These are phyloP conservation scores for Ustilago cynodontis DNA, from an alignment of 1,284 basidiomycete genomes.

Conservation along the genomic window DNA sequence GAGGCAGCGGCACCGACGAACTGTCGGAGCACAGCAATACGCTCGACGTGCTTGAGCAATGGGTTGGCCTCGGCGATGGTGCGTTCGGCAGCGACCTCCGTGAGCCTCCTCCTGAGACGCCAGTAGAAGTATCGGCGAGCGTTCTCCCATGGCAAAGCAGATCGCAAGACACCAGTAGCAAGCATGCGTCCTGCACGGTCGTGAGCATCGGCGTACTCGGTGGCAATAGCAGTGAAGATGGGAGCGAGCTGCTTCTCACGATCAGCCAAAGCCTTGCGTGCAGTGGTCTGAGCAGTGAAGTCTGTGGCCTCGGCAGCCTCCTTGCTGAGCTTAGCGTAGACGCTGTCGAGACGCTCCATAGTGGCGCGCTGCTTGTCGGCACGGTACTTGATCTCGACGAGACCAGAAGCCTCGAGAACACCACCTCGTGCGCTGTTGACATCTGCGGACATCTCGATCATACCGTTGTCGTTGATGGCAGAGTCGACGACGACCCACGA, in stretches of 20 bases:
- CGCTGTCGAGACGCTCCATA: constrained; percentile 92
- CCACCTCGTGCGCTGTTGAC: constrained; percentile 89
- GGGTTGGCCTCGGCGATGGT: constrained; percentile 66
- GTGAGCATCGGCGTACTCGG: constrained; percentile 96
- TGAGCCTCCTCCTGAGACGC: constrained; percentile 79
- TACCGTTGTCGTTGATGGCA: constrained; percentile 88
- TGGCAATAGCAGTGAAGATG: constrained; percentile 91
- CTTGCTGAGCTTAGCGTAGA: constrained; percentile 84
- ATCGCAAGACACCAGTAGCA: constrained; percentile 88
- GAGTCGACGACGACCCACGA: constrained; percentile 99
- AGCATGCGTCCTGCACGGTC: constrained; percentile 97
- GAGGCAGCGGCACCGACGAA: constrained; percentile 53
- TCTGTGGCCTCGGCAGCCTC: constrained; percentile 77
- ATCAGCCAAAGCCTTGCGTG: constrained; percentile 77
- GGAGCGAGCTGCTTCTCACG: constrained; percentile 88
- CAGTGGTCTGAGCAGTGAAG: constrained; percentile 71
- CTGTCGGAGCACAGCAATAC: constrained; percentile 55
- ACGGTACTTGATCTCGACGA: constrained; percentile 77
- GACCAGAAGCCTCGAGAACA: constrained; percentile 93
- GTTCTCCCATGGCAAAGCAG: constrained; percentile 78
- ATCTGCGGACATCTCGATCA: constrained; percentile 93
- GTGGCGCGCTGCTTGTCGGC: constrained; percentile 84
- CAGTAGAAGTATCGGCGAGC: constrained; percentile 92
- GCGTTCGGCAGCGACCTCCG: constrained; percentile 57
- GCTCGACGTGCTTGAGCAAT: constrained; percentile 60